Percentiles rank a stretch among this genome's conserved stretches.
Evolutionary conservation across 2,329 filamentous ascomycete genomes (phyloP).

Genomic region (Sclerotinia spermophila): DNA sequence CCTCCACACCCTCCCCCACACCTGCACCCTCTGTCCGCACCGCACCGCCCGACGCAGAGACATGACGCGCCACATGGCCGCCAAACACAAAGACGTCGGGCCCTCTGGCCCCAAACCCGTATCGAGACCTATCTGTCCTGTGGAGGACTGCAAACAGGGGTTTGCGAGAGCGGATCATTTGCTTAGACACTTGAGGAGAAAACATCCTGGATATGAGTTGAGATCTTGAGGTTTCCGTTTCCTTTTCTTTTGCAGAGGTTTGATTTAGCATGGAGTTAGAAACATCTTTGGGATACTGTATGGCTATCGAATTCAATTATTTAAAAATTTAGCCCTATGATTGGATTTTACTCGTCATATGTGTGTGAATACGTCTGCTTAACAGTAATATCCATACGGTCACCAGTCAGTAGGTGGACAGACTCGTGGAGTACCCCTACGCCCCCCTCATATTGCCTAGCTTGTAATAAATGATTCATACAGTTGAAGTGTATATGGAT

Average conservation of each 20-base stretch:
- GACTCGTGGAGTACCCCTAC: no score
- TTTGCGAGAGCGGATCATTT: conserved; percentile 12
- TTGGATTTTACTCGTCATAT: neutral
- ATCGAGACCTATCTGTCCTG: neutral
- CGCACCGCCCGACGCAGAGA: conserved; percentile 11
- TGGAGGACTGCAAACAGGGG: neutral
- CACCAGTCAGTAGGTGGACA: no score
- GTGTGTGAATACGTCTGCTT: neutral
- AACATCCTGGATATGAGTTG: neutral
- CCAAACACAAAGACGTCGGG: neutral
- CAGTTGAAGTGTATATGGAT: no score
- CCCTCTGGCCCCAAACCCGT: neutral
- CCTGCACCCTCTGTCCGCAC: conserved; percentile 4
- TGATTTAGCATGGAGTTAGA: neutral
- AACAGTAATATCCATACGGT: neutral
- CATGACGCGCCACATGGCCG: conserved; percentile 6
- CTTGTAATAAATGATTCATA: no score
- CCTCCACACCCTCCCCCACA: neutral
- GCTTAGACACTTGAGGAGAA: conserved; percentile 9
- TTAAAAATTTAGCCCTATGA: neutral
- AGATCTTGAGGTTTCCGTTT: neutral
- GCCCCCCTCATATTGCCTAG: no score
- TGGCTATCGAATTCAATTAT: neutral
- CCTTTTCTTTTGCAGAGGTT: neutral
- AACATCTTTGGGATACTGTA: neutral